phyloP scores from a whole-genome alignment of 2,329 filamentous ascomycete genomes.

The Didymella exigua region DNA sequence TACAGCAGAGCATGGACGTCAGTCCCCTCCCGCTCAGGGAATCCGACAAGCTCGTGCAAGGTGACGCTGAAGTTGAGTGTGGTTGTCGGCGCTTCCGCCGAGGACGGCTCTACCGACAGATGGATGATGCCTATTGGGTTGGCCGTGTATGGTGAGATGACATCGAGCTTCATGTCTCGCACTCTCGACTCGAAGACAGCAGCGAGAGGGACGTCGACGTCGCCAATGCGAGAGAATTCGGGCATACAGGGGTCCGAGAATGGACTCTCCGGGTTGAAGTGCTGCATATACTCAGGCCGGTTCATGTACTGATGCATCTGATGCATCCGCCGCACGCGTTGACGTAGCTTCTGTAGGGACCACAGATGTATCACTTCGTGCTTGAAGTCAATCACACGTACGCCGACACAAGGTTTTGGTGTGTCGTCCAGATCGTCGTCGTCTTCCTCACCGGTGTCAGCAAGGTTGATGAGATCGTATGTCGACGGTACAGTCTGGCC shows the following conservation, averaged over 20 bases:
- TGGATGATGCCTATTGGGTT: slow-evolving; percentile 90
- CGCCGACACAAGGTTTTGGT: slow-evolving; percentile 86
- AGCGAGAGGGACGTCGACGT: slow-evolving; percentile 87
- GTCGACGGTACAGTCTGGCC: slow-evolving; percentile 90
- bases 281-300: slow-evolving; percentile 90
- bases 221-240: slow-evolving; percentile 88
- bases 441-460: slow-evolving; percentile 85
- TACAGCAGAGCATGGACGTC: slow-evolving; percentile 98
- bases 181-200: slow-evolving; percentile 94
- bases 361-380: slow-evolving; percentile 86
- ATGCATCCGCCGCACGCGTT: slow-evolving; percentile 87
- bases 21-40: slow-evolving; percentile 92
- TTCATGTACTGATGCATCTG: slow-evolving; percentile 97
- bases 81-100: slow-evolving; percentile 86
- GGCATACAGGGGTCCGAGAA: slow-evolving; percentile 92
- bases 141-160: slow-evolving; percentile 89
- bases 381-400: slow-evolving; percentile 90
- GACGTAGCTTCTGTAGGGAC: slow-evolving; percentile 91
- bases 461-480: slow-evolving; percentile 95
- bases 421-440: slow-evolving; percentile 81
- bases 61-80: slow-evolving; percentile 98
- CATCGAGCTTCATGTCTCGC: slow-evolving; percentile 90
- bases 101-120: slow-evolving; percentile 89
- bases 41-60: slow-evolving; percentile 94
- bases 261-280: slow-evolving; percentile 89